Evolutionary conservation across 768 basidiomycete species (phyloP), one percentile per base, ranked within the genome.

Genomic region (Phanerochaete sordida): DNA sequence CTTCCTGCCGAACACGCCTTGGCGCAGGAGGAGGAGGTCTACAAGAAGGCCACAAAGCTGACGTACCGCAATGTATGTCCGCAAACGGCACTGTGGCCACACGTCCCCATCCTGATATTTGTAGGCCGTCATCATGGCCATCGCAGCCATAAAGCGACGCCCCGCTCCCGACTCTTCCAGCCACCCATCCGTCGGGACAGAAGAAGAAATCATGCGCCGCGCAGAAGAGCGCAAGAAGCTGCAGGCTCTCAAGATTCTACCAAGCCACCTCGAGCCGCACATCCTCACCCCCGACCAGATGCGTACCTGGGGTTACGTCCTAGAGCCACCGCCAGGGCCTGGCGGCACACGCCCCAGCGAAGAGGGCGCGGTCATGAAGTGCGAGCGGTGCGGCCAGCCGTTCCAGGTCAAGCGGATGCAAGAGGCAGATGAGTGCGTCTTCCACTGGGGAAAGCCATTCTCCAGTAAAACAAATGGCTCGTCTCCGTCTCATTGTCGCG

Each of bases 401-500:
- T 95, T 88, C 64, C 70, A 83, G 57, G 90, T 96, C 37, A 85
- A 84, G 60, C 81, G 77, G 19, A 73, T 74, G 28, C 79, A 86
- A 52, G 74, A 81, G 47, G 82, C 82, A 44, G 75, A 80, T 1
- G 81, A 88, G 63, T 98, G 96, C 70, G 74, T 79, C 0, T 87
- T 84, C 69, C 96, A 98, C 72, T 94, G 90, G 88, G 95, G 94
- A 0, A 86, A 81, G 66, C 76, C 83, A 0, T 82, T 82, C 62
- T 84, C 78, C 4, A 82, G 77, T 51, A 82, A 80, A 26, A 77
- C 86, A 35, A 85, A 86, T 51, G 95, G 94, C 87, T 67, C 64
- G 81, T 70, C 59, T 51, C 37, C 57, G 27, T 48, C 44, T 55
- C 26, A 8, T 43, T 59, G 26, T 43, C 27, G 27, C 24, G 44